Conservation (phyloP, 2,329 filamentous ascomycete species). For the Stemphylium lycopersici region DNA sequence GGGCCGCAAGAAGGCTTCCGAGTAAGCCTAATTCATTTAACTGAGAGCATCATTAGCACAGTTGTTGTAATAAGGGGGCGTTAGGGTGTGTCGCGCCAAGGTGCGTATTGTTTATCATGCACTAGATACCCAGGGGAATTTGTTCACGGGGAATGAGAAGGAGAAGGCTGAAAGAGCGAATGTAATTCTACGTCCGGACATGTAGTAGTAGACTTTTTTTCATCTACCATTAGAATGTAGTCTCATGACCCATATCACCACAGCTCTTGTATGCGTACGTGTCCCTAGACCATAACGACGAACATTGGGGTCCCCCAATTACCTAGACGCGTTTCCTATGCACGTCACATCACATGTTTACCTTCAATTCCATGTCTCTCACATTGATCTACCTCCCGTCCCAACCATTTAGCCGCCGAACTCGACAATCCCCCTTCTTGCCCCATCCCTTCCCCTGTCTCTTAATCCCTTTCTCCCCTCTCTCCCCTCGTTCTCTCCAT, state of each 20-base stretch:
- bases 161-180: not conserved
- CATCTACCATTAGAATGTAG: not conserved
- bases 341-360: too few relatives aligned
- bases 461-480: not conserved
- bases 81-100: not conserved
- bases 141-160: not conserved
- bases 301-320: too few relatives aligned
- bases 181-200: not conserved
- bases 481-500: slow-evolving; percentile 6
- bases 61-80: slow-evolving; percentile 3
- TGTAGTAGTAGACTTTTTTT: not conserved
- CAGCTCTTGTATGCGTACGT: not conserved
- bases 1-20: slow-evolving; percentile 33
- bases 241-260: not conserved
- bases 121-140: slow-evolving; percentile 6
- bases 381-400: too few relatives aligned
- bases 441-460: too few relatives aligned
- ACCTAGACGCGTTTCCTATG: too few relatives aligned
- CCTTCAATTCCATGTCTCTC: too few relatives aligned
- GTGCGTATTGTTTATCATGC: slow-evolving; percentile 1
- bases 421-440: not conserved
- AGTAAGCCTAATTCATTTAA: slow-evolving; percentile 10
- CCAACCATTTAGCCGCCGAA: too few relatives aligned
- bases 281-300: too few relatives aligned
- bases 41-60: not conserved